A percentile compares a stretch with the other conserved stretches of the same genome.
These are phyloP conservation scores for Diaporthe sp. DNA, from an alignment of 2,329 filamentous ascomycete genomes.

Conservation along the genomic window DNA sequence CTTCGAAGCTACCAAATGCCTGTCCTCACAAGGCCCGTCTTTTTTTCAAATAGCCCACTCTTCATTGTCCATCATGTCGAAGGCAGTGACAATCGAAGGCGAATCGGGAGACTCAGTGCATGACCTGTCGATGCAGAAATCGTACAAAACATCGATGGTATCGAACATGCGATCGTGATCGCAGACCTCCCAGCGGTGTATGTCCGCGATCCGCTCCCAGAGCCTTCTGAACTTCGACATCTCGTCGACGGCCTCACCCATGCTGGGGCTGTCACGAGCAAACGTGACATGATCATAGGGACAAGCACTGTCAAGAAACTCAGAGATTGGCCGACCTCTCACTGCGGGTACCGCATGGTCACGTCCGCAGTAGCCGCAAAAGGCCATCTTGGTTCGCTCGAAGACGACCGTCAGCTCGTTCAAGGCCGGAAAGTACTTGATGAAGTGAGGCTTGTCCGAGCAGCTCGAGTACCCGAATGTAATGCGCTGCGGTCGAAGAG, in stretches of 20 bases:
- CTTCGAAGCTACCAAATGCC: background rate
- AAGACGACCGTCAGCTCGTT: background rate
- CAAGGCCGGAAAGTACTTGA: background rate
- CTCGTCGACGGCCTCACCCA: background rate
- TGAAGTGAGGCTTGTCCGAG: background rate
- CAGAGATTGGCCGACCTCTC: background rate
- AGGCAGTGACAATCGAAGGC: background rate
- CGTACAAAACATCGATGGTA: background rate
- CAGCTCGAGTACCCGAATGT: background rate
- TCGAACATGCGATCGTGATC: background rate
- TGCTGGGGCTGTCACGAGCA: background rate
- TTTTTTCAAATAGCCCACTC: background rate
- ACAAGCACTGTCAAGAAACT: background rate
- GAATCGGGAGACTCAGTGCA: background rate
- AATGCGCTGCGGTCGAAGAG: background rate
- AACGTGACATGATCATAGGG: background rate
- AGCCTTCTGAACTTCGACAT: background rate
- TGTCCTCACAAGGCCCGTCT: background rate
- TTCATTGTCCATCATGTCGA: background rate
- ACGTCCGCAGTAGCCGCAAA: accelerated
- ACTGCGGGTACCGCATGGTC: accelerated
- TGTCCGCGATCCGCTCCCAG: background rate
- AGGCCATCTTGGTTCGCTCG: background rate
- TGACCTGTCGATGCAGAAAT: background rate
- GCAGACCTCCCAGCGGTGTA: background rate